These are phyloP conservation scores for Penicillium samsonianum DNA, from an alignment of 495 filamentous ascomycete species.

Conservation along the genomic window DNA sequence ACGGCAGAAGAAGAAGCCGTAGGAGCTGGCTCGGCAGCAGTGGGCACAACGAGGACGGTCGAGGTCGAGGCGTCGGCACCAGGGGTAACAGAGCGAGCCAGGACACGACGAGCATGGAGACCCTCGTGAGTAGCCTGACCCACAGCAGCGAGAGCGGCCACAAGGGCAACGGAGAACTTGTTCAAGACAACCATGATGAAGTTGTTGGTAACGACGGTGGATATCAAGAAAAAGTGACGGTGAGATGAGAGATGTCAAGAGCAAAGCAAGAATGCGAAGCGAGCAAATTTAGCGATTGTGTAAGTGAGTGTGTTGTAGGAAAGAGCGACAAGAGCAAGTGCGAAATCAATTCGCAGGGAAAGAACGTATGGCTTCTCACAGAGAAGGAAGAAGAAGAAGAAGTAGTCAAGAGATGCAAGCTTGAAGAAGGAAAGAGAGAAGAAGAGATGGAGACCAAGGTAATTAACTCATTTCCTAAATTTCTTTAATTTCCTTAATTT, in stretches of 20 bases:
- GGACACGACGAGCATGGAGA: slow-evolving; percentile 37
- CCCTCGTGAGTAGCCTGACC: slow-evolving; percentile 43
- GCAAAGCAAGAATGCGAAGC: not conserved
- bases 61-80: slow-evolving; percentile 19
- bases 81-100: slow-evolving; percentile 22
- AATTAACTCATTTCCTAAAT: slow-evolving; percentile 20
- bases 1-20: slow-evolving; percentile 14
- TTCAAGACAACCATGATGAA: slow-evolving; percentile 44
- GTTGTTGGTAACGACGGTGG: slow-evolving; percentile 25
- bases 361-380: slow-evolving; percentile 41
- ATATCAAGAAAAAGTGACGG: slow-evolving; percentile 23
- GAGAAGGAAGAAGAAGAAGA: slow-evolving; percentile 26
- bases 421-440: slow-evolving; percentile 25
- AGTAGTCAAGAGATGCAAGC: slow-evolving; percentile 26
- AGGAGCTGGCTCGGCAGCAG: slow-evolving; percentile 14
- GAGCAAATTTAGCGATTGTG: not conserved
- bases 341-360: slow-evolving; percentile 56
- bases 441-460: slow-evolving; percentile 26
- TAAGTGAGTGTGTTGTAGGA: not conserved
- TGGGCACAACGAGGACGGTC: slow-evolving; percentile 19
- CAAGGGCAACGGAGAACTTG: slow-evolving; percentile 50
- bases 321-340: slow-evolving; percentile 31
- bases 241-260: slow-evolving; percentile 7
- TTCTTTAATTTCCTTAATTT: slow-evolving; percentile 10
- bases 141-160: slow-evolving; percentile 50